Conservation (phyloP, 163 green algal species). For the Coccomyxa subellipsoidea region DNA sequence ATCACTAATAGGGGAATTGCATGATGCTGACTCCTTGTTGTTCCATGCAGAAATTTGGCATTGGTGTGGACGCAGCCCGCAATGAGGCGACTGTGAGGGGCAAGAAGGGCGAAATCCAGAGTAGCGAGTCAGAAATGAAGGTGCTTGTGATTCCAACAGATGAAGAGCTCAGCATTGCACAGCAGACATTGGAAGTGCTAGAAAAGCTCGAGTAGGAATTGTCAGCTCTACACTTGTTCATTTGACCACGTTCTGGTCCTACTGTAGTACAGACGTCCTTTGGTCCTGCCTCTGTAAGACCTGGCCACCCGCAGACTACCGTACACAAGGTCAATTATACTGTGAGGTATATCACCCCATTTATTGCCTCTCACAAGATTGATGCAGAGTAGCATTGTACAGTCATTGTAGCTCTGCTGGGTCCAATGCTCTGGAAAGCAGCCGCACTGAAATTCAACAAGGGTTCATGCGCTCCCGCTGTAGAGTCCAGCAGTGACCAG, state of each 20-base stretch:
- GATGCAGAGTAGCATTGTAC: neutral
- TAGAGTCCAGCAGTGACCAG: constrained; percentile 52
- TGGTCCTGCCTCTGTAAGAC: too few relatives aligned
- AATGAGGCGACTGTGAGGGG: constrained; percentile 59
- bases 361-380: too few relatives aligned
- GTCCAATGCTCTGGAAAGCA: neutral
- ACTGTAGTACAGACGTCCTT: too few relatives aligned
- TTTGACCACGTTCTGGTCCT: too few relatives aligned
- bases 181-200: constrained; percentile 55
- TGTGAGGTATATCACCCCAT: too few relatives aligned
- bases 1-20: too few relatives aligned
- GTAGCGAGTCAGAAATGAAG: constrained; percentile 29
- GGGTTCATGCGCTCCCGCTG: constrained; percentile 3
- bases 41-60: constrained; percentile 48
- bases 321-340: too few relatives aligned
- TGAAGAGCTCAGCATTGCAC: constrained; percentile 78
- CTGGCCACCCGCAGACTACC: too few relatives aligned
- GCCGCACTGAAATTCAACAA: neutral
- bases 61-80: constrained; percentile 59
- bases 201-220: neutral
- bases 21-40: too few relatives aligned
- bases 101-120: constrained; percentile 48
- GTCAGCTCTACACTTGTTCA: neutral
- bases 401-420: neutral
- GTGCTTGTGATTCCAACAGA: constrained; percentile 87